These are phyloP conservation scores for Chlorokybus atmophyticus DNA, from an alignment of 139 green algal genomes.

Conservation along the genomic window DNA sequence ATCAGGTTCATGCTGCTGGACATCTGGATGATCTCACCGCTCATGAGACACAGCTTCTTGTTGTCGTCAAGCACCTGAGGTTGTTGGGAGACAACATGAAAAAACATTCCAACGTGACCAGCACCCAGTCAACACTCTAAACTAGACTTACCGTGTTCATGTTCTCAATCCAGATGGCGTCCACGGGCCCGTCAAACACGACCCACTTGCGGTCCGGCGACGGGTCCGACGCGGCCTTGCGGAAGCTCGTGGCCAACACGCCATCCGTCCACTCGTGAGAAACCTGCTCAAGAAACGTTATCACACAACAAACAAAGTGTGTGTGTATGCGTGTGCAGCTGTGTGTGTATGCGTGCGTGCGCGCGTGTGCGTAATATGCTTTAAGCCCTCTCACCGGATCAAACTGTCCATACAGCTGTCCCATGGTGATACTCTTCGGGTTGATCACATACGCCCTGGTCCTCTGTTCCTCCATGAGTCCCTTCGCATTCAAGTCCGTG, in stretches of 20 bases:
- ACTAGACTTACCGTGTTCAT: constrained; percentile 46
- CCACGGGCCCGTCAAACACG: constrained; percentile 35
- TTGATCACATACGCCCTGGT: constrained; percentile 19
- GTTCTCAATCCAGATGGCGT: constrained; percentile 51
- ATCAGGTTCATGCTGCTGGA: constrained; percentile 45
- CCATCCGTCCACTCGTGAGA: constrained; percentile 58
- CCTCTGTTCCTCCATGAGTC: constrained; percentile 10
- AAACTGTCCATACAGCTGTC: constrained; percentile 60
- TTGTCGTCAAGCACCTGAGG: constrained; percentile 42
- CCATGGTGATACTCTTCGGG: constrained; percentile 48
- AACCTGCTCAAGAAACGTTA: no score
- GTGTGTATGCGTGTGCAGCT: no score
- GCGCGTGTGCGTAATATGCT: constrained; percentile 7
- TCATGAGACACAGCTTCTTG: constrained; percentile 46
- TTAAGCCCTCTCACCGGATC: no score
- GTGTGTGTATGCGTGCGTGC: no score
- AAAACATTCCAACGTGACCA: no score
- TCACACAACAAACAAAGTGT: no score
- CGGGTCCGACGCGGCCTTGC: constrained; percentile 21
- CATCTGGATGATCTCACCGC: constrained; percentile 39
- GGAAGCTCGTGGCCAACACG: constrained; percentile 47
- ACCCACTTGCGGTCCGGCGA: constrained; percentile 27
- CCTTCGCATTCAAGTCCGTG: constrained; percentile 33
- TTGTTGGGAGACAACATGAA: no score
- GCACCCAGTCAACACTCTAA: no score